A percentile compares a stretch with the other conserved stretches of the same genome.
Conservation (phyloP, 1,284 basidiomycete genomes). For the Chiua sp. region DNA sequence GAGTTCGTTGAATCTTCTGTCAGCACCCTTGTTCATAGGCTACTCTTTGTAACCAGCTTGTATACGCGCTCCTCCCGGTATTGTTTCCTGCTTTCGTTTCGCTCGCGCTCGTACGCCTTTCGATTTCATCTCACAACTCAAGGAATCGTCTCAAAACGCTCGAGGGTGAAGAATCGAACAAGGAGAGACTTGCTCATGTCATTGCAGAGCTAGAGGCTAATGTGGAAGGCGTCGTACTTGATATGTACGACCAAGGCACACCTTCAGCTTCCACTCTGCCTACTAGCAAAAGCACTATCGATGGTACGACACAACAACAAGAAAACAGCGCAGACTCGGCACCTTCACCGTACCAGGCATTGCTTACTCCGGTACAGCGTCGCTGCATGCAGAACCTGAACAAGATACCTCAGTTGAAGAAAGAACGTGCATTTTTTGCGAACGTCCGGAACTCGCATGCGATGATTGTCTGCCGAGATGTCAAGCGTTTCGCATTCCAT, state of each 20-base stretch:
- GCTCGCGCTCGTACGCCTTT: slow-evolving; percentile 55
- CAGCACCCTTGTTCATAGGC: neutral
- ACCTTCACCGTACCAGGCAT: slow-evolving; percentile 43
- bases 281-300: neutral
- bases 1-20: slow-evolving; percentile 33
- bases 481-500: slow-evolving; percentile 61
- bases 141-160: slow-evolving; percentile 63
- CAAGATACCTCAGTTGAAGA: slow-evolving; percentile 66
- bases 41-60: slow-evolving; percentile 43
- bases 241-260: slow-evolving; percentile 33
- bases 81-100: slow-evolving; percentile 65
- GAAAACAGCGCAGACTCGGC: slow-evolving; percentile 11
- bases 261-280: slow-evolving; percentile 2
- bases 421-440: slow-evolving; percentile 67
- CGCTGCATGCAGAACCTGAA: slow-evolving; percentile 58
- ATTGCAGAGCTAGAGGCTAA: slow-evolving; percentile 61
- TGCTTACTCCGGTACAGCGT: slow-evolving; percentile 62
- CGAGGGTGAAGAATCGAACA: slow-evolving; percentile 52
- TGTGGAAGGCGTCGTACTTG: slow-evolving; percentile 56
- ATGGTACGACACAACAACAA: slow-evolving; percentile 5
- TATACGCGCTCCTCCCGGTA: slow-evolving; percentile 63
- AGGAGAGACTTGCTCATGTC: slow-evolving; percentile 54
- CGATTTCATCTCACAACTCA: slow-evolving; percentile 58
- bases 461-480: slow-evolving; percentile 69
- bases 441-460: slow-evolving; percentile 68